Percentiles rank a stretch among this genome's conserved stretches.
These are phyloP conservation scores for Onygenales sp. DNA, from an alignment of 2,329 filamentous ascomycete genomes.

Conservation along the genomic window DNA sequence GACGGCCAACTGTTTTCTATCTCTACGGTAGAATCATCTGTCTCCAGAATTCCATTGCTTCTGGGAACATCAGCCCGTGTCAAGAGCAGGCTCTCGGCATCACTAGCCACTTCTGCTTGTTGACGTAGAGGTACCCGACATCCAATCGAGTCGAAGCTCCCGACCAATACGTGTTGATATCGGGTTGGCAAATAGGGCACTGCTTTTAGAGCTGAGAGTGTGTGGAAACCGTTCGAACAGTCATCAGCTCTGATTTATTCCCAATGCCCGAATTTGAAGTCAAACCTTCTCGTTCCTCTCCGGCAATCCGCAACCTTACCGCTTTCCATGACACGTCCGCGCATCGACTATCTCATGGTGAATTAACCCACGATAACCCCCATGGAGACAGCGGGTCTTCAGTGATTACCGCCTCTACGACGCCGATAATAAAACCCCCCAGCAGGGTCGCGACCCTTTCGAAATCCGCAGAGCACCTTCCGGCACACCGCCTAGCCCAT, in stretches of 20 bases:
- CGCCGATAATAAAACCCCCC: neutral
- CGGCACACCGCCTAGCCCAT: neutral
- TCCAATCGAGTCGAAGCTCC: neutral
- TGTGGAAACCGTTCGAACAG: neutral
- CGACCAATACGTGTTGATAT: slow-evolving; percentile 3
- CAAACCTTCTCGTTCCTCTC: neutral
- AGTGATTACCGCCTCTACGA: neutral
- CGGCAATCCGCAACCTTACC: neutral
- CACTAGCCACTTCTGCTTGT: neutral
- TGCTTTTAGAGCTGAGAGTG: neutral
- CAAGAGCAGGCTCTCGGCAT: neutral
- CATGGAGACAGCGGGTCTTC: neutral
- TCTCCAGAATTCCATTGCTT: neutral
- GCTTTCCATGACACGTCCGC: neutral
- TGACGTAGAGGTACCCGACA: neutral
- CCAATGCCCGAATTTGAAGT: slow-evolving; percentile 1
- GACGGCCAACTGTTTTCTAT: neutral
- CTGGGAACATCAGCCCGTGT: neutral
- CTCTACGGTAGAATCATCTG: neutral
- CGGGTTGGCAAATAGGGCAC: slow-evolving; percentile 3
- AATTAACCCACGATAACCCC: neutral
- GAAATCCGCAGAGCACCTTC: neutral
- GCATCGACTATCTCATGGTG: neutral
- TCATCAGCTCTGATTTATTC: neutral
- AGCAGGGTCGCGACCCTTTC: neutral